Conservation (phyloP, 768 basidiomycete species). For the Boletus fagicola region DNA sequence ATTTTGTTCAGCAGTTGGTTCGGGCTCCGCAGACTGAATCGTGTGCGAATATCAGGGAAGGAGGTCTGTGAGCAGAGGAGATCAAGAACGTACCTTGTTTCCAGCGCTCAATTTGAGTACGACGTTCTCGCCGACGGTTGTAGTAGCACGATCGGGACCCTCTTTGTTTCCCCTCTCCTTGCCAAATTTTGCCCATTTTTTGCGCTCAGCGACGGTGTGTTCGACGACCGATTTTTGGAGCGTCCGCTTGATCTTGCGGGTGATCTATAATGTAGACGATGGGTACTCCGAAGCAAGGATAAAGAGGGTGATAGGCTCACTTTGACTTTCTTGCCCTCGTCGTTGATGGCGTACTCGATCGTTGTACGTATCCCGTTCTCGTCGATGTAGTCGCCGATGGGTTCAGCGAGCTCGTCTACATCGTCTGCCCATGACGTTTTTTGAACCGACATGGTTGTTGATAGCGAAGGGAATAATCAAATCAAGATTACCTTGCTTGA, state of each 20-base stretch:
- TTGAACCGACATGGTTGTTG: slow-evolving; percentile 22
- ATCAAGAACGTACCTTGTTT: slow-evolving; percentile 49
- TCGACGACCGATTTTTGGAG: slow-evolving; percentile 92
- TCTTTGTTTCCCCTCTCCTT: slow-evolving; percentile 81
- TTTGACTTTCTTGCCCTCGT: slow-evolving; percentile 94
- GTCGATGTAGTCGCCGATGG: slow-evolving; percentile 66
- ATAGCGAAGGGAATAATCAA: slow-evolving; percentile 13
- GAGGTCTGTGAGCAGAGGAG: background rate
- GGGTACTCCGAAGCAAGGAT: background rate
- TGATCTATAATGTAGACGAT: slow-evolving; percentile 54
- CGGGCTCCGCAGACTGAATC: slow-evolving; percentile 58
- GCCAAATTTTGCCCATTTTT: slow-evolving; percentile 94
- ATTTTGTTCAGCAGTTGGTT: slow-evolving; percentile 61
- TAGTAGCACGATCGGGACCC: slow-evolving; percentile 91
- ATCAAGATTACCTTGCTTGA: too few relatives aligned
- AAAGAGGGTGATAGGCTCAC: slow-evolving; percentile 38
- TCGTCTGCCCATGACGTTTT: slow-evolving; percentile 91
- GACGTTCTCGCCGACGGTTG: slow-evolving; percentile 82
- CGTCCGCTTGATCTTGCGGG: slow-evolving; percentile 79
- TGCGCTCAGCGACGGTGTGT: slow-evolving; percentile 89
- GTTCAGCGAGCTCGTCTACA: slow-evolving; percentile 69
- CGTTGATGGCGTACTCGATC: slow-evolving; percentile 79
- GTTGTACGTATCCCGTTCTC: slow-evolving; percentile 87
- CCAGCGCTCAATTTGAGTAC: slow-evolving; percentile 59
- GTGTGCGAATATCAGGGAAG: background rate